A percentile compares a stretch with the other conserved stretches of the same genome.
These are phyloP conservation scores for Fusarium phyllophilum DNA, from an alignment of 2,329 filamentous ascomycete genomes.

Conservation along the genomic window DNA sequence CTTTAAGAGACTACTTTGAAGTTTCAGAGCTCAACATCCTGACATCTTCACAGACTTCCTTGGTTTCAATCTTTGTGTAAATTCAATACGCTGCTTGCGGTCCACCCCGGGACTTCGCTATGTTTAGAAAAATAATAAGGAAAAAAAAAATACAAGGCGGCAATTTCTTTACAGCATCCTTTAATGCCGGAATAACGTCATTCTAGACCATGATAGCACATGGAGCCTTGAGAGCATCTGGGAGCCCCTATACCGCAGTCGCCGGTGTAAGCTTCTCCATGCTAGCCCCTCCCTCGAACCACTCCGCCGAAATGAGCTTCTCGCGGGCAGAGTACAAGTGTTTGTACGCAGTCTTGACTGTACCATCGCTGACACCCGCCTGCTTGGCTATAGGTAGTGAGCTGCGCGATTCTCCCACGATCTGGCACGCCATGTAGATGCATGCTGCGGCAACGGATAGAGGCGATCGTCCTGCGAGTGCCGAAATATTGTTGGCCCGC, in stretches of 20 bases:
- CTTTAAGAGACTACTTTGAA: neutral
- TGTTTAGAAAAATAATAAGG: neutral
- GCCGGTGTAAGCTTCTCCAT: slow-evolving; percentile 73
- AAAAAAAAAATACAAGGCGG: neutral
- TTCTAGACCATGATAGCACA: neutral
- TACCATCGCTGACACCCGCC: slow-evolving; percentile 93
- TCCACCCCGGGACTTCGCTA: neutral
- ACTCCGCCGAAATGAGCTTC: slow-evolving; percentile 77
- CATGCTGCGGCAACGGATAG: slow-evolving; percentile 93
- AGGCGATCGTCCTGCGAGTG: slow-evolving; percentile 91
- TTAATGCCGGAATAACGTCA: neutral
- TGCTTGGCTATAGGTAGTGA: slow-evolving; percentile 89
- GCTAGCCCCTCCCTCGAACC: slow-evolving; percentile 77
- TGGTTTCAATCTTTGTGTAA: neutral
- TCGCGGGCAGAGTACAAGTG: slow-evolving; percentile 81
- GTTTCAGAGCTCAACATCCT: neutral
- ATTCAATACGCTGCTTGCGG: slow-evolving; percentile 4
- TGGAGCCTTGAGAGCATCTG: neutral
- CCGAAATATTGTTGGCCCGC: slow-evolving; percentile 79
- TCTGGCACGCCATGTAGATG: slow-evolving; percentile 93
- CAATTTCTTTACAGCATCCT: neutral
- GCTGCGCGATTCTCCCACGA: slow-evolving; percentile 79
- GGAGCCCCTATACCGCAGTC: slow-evolving; percentile 2
- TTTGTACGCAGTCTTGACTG: slow-evolving; percentile 95
- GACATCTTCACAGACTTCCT: neutral